phyloP scores from a whole-genome alignment of 768 basidiomycete species.

The Serendipita sp. region DNA sequence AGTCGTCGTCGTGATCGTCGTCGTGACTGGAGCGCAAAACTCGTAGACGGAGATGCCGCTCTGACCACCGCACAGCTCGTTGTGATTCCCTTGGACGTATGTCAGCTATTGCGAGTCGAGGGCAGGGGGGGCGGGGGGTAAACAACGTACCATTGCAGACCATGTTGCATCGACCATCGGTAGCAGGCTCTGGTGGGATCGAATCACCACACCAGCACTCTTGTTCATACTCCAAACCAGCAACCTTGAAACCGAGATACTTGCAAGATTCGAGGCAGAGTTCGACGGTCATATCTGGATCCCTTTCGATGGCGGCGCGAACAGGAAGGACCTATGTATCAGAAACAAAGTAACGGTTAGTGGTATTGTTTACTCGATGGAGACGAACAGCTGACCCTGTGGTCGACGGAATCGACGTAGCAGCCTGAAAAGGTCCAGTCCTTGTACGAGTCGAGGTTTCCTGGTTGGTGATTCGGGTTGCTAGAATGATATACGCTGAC shows the following conservation, averaged over 20 bases:
- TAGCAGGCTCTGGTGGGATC: not conserved
- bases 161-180: conserved; percentile 4
- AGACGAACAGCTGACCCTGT: not conserved
- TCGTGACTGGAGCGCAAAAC: not conserved
- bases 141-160: conserved; percentile 2
- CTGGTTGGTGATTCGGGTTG: not conserved
- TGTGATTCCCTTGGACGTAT: not conserved
- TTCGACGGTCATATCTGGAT: not conserved
- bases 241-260: not conserved
- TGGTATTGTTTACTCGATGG: not conserved
- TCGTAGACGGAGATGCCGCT: not conserved
- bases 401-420: not conserved
- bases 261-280: not conserved
- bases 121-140: not conserved
- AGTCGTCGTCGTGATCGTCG: not conserved
- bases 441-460: not conserved
- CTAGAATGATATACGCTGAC: conserved; percentile 5
- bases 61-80: not conserved
- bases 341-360: not conserved
- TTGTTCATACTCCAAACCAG: conserved; percentile 4
- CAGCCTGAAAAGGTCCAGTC: not conserved
- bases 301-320: not conserved
- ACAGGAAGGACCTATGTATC: not conserved
- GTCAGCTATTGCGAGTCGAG: not conserved
- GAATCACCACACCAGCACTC: conserved; percentile 8